phyloP scores from a whole-genome alignment of 371 early-diverging fungal species.

The Thermomucor indicae-seudaticae region DNA sequence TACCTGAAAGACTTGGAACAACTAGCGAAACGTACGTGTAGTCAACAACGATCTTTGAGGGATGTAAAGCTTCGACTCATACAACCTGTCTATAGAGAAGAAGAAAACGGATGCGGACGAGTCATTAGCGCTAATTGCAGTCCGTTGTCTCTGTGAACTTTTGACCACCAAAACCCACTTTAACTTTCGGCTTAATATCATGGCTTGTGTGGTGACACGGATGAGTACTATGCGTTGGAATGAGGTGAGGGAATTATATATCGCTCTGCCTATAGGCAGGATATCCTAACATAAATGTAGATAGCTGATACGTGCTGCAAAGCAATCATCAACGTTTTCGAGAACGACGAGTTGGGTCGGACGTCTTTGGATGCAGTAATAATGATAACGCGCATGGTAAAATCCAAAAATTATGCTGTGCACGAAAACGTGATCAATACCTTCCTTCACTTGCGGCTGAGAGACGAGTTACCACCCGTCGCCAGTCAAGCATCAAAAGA shows the following conservation, averaged over 20 bases:
- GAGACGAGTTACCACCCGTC: constrained; percentile 64
- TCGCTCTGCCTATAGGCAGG: neutral
- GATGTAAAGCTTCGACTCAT: neutral
- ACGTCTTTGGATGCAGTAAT: constrained; percentile 81
- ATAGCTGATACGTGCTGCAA: constrained; percentile 71
- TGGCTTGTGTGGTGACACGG: constrained; percentile 73
- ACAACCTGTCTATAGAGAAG: neutral
- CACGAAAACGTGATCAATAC: constrained; percentile 64
- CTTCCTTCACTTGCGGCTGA: constrained; percentile 75
- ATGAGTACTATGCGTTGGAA: constrained; percentile 59
- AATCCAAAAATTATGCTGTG: constrained; percentile 74
- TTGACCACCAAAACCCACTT: constrained; percentile 82
- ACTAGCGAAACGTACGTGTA: constrained; percentile 28
- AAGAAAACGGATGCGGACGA: constrained; percentile 33
- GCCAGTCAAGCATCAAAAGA: constrained; percentile 38
- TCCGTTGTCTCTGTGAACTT: constrained; percentile 74
- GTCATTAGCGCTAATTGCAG: constrained; percentile 50
- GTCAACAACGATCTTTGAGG: neutral
- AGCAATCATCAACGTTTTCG: constrained; percentile 71
- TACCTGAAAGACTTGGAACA: constrained; percentile 72
- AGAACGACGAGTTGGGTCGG: constrained; percentile 82
- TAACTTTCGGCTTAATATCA: constrained; percentile 86
- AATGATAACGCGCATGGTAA: constrained; percentile 80
- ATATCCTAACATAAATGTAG: constrained; percentile 8
- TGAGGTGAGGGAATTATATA: constrained; percentile 22